phyloP scores from a whole-genome alignment of 139 green algal genomes.

The Closterium sp. region DNA sequence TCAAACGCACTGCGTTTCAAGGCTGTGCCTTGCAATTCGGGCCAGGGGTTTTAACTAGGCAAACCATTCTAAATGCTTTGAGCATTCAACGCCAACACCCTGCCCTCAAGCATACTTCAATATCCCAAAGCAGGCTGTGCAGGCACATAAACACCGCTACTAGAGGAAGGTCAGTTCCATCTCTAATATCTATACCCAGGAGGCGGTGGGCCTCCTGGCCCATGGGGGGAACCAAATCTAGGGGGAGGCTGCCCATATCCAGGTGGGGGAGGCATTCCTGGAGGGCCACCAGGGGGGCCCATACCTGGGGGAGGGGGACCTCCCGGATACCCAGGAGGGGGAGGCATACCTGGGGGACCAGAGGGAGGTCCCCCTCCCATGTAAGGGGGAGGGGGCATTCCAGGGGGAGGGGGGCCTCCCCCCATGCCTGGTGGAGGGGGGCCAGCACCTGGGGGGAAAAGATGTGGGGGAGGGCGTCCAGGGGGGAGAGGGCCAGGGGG shows the following conservation, averaged over 20 bases:
- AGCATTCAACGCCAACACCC: too few relatives aligned
- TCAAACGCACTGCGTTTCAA: too few relatives aligned
- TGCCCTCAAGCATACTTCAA: too few relatives aligned
- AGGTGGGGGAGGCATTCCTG: not conserved
- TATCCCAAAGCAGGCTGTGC: too few relatives aligned
- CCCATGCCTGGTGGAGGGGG: not conserved
- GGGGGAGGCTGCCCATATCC: not conserved
- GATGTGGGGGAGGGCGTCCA: not conserved
- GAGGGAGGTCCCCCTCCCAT: not conserved
- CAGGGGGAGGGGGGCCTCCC: slow-evolving; percentile 3
- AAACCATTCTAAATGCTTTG: too few relatives aligned
- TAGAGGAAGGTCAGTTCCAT: not conserved
- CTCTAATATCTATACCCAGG: not conserved
- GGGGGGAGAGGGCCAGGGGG: not conserved
- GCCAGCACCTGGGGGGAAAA: not conserved
- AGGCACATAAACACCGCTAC: too few relatives aligned
- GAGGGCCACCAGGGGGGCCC: not conserved
- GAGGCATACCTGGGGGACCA: not conserved
- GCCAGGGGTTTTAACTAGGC: too few relatives aligned
- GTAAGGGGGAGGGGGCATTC: not conserved
- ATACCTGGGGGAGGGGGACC: not conserved
- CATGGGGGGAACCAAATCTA: not conserved
- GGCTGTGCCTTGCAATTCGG: too few relatives aligned
- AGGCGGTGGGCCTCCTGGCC: not conserved
- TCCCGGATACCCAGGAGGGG: not conserved